Evolutionary conservation across 352 stramenopile genomes (phyloP).

Genomic region (Elongisporangium prolatum): DNA sequence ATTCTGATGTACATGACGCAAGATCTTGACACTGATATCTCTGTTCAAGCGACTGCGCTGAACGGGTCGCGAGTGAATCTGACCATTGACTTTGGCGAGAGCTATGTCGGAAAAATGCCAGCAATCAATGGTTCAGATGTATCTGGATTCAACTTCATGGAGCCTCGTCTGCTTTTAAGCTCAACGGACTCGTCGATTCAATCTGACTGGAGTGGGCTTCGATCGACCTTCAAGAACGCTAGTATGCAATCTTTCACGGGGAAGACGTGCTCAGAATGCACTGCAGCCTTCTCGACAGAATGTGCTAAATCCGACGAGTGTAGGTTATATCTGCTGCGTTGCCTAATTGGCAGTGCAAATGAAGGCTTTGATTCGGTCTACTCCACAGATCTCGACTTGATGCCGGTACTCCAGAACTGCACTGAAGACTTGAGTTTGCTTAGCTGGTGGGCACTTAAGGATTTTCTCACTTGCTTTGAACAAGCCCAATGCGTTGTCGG

Average conservation of each 20-base stretch:
- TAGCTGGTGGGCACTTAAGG: not conserved
- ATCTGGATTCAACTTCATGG: not conserved
- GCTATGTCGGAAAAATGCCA: slow-evolving; percentile 1
- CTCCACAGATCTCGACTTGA: not conserved
- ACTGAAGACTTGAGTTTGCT: not conserved
- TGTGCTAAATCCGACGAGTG: not conserved
- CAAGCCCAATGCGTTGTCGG: slow-evolving; percentile 7
- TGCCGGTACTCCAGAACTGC: not conserved
- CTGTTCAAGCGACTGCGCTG: not conserved
- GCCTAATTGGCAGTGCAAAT: not conserved
- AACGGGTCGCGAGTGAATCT: not conserved
- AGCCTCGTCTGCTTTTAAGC: slow-evolving; percentile 2
- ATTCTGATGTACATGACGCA: slow-evolving; percentile 10
- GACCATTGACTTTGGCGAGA: slow-evolving; percentile 1
- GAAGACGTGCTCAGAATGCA: slow-evolving; percentile 3
- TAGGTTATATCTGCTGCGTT: slow-evolving; percentile 1
- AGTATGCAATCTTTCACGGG: not conserved
- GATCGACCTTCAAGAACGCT: not conserved
- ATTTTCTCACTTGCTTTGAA: slow-evolving; percentile 9
- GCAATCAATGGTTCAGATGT: not conserved
- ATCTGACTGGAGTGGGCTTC: slow-evolving; percentile 5
- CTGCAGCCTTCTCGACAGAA: slow-evolving; percentile 2
- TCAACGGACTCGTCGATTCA: not conserved
- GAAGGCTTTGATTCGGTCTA: not conserved
- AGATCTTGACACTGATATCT: slow-evolving; percentile 1